Evolutionary conservation across 768 basidiomycete species (phyloP), one percentile per base, ranked within the genome.

Genomic region (Kondoa malvinella): DNA sequence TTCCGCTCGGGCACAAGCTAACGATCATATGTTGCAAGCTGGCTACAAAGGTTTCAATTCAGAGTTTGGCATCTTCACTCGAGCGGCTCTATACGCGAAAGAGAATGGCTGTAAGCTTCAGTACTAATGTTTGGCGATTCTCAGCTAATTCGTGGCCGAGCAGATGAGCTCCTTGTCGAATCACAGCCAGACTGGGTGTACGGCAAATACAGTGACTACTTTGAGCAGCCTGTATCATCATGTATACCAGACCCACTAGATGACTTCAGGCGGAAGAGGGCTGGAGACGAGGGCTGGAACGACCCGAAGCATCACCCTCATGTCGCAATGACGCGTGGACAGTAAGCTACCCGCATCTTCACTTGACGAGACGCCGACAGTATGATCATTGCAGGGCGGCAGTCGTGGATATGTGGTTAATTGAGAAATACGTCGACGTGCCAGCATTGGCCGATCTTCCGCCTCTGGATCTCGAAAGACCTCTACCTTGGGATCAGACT

Each of bases 141-240:
- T 31, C 8, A 31, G 58, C 58, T n/a, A n/a, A 25, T 17, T 27
- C 61, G 30, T 31, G n/a, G n/a, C n/a, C n/a, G n/a, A n/a, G 31
- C 61, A 63, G 61, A 63, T n/a, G 15, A 27, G 12, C 61, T 63
- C 32, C 30, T 63, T 27, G 61, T 32, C 12, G 30, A 32, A 3
- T 31, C 27, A 16, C 15, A 31, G 3, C 61, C 61, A 12, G 29
- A 32, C 14, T 63, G 61, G 61, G 61, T 63, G 3, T 63, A 63
- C 31, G 61, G 61, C 16, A 63, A 33, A 27, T 63, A 63, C 61
- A 33, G 33, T 12, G 30, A 63, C 61, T 63, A 63, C 61, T 63
- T 63, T 29, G 61, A 63, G 27, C 61, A 30, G 4, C 61, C 61
- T 21, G 61, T 63, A 16, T n/a, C 33, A 3, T 31, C 61, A 3